A percentile compares a stretch with the other conserved stretches of the same genome.
Evolutionary conservation across 768 basidiomycete species (phyloP).

Genomic region (Chalciporus chontae): DNA sequence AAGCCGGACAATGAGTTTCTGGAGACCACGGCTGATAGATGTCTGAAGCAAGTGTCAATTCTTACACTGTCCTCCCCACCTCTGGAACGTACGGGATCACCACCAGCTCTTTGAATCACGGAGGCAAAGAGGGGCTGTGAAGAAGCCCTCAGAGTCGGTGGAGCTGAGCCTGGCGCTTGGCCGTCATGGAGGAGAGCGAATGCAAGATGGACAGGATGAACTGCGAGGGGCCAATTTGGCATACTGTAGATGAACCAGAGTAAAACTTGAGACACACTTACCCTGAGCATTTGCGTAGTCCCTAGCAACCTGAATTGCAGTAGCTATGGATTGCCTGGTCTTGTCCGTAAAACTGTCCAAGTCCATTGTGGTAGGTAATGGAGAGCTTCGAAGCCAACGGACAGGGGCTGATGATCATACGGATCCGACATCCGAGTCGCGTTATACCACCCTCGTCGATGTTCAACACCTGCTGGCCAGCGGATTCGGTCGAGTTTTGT

Average conservation of each 20-base stretch:
- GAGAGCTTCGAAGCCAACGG: neutral
- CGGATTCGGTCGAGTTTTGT: constrained; percentile 90
- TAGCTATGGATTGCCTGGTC: constrained; percentile 63
- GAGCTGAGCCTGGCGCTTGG: constrained; percentile 33
- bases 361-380: constrained; percentile 32
- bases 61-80: neutral
- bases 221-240: constrained; percentile 34
- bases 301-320: constrained; percentile 76
- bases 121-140: constrained; percentile 67
- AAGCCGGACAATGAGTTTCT: constrained; percentile 74
- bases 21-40: constrained; percentile 63
- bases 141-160: constrained; percentile 29
- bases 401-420: too few relatives aligned
- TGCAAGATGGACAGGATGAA: constrained; percentile 81
- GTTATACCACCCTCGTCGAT: neutral
- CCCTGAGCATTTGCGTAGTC: constrained; percentile 83
- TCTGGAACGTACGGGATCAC: constrained; percentile 60
- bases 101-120: constrained; percentile 79
- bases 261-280: constrained; percentile 27
- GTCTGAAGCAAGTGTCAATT: constrained; percentile 32
- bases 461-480: constrained; percentile 75
- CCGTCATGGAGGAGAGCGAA: constrained; percentile 76
- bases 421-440: too few relatives aligned
- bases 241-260: neutral
- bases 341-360: constrained; percentile 82